These are phyloP conservation scores for Saccharomycopsis oosterbeekiorum DNA, from an alignment of 805 yeast species.

Conservation along the genomic window DNA sequence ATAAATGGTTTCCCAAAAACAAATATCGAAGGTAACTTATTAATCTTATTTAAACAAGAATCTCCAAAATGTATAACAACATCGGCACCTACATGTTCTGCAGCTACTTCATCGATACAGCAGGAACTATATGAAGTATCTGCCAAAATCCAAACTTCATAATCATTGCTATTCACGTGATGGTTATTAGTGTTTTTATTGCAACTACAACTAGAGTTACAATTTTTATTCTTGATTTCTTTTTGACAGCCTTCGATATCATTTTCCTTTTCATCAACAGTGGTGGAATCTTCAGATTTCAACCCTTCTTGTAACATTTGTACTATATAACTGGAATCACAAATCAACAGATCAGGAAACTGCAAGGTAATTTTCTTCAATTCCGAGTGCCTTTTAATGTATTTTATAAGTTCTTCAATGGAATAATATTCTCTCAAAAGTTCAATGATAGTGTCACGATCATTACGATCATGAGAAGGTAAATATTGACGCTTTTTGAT, in stretches of 20 bases:
- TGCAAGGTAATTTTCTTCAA: slow-evolving; percentile 65
- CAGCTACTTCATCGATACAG: slow-evolving; percentile 95
- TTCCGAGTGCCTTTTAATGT: slow-evolving; percentile 26
- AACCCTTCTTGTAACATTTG: slow-evolving; percentile 36
- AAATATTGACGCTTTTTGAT: slow-evolving; percentile 10
- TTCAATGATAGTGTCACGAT: slow-evolving; percentile 2
- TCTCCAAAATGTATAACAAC: slow-evolving; percentile 89
- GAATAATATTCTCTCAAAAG: slow-evolving; percentile 43
- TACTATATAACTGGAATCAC: slow-evolving; percentile 68
- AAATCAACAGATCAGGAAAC: slow-evolving; percentile 74
- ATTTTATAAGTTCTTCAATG: slow-evolving; percentile 36
- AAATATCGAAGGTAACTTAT: slow-evolving; percentile 63
- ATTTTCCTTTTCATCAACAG: not conserved
- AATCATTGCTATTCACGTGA: slow-evolving; percentile 11
- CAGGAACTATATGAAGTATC: slow-evolving; percentile 95
- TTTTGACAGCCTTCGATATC: slow-evolving; percentile 1
- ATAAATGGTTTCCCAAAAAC: slow-evolving; percentile 64
- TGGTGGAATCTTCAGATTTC: slow-evolving; percentile 20
- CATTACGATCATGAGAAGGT: slow-evolving; percentile 1
- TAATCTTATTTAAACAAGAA: slow-evolving; percentile 79
- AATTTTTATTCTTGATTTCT: not conserved
- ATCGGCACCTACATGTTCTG: slow-evolving; percentile 83
- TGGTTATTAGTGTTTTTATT: slow-evolving; percentile 16
- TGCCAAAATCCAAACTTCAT: slow-evolving; percentile 69
- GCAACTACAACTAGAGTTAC: not conserved